A percentile compares a stretch with the other conserved stretches of the same genome.
Conservation (phyloP, 2,329 filamentous ascomycete species). For the Kalaharituber pfeilii region DNA sequence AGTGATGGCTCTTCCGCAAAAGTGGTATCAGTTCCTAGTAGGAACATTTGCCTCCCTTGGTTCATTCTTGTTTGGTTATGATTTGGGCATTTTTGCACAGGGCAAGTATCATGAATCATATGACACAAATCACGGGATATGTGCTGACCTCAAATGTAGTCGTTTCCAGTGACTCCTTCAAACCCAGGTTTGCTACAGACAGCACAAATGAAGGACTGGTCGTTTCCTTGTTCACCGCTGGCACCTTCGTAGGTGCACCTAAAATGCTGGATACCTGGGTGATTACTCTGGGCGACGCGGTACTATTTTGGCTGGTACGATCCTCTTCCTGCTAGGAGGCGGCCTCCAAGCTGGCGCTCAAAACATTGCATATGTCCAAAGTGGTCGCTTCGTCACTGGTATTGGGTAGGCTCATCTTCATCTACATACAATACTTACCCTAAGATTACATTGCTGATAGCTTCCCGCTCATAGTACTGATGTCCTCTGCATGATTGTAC, state of each 20-base stretch:
- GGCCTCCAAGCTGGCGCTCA: slow-evolving; percentile 52
- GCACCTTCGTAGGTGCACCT: slow-evolving; percentile 52
- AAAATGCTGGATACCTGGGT: slow-evolving; percentile 43
- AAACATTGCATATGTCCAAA: slow-evolving; percentile 44
- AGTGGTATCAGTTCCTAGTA: slow-evolving; percentile 36
- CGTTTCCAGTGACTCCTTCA: slow-evolving; percentile 34
- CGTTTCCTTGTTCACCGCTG: slow-evolving; percentile 60
- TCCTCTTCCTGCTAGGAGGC: slow-evolving; percentile 57
- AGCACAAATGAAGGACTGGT: slow-evolving; percentile 41
- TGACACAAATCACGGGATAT: slow-evolving; percentile 14
- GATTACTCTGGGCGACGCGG: slow-evolving; percentile 49
- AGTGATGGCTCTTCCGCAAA: slow-evolving; percentile 32
- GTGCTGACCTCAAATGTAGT: slow-evolving; percentile 24
- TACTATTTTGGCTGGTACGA: slow-evolving; percentile 54
- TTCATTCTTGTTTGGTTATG: slow-evolving; percentile 39
- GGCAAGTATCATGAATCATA: not conserved
- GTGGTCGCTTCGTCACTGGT: slow-evolving; percentile 52
- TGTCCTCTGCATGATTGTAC: slow-evolving; percentile 45
- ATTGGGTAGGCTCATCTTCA: slow-evolving; percentile 35
- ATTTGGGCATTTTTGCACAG: slow-evolving; percentile 36
- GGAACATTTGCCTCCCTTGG: slow-evolving; percentile 40
- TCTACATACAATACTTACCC: slow-evolving; percentile 29
- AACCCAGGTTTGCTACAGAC: slow-evolving; percentile 25
- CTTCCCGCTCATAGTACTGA: slow-evolving; percentile 35
- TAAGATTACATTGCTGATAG: slow-evolving; percentile 18